Evolutionary conservation across 176 grass and related monocot species (phyloP), one percentile per base, ranked within the genome.

Genomic region (Rhynchospora tenuis): DNA sequence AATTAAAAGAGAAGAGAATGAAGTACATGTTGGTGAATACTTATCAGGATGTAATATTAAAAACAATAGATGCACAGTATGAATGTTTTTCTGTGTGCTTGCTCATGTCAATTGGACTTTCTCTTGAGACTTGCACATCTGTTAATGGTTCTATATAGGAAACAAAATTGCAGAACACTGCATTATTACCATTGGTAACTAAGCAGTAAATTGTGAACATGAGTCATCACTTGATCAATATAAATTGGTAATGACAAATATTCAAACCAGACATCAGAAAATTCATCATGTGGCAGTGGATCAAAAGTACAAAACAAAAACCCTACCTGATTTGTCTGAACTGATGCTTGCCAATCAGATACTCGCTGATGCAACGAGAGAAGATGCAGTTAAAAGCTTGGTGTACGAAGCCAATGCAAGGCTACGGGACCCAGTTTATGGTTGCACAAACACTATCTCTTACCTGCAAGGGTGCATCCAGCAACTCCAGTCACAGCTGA

Each of bases 321-420:
- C 17, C 48, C 50, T 28, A 16, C 24, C 73, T 76, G 54, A 52
- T 29, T 27, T 29, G 48, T 55, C 50, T 5, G 2, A 29, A 55
- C 12, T 16, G 14, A 75, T 76, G 12, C 48, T 6, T 76, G 28
- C 45, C 58, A 45, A 81, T 26, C 44, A 89, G 87, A 54, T 29
- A 44, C 54, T 89, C 50, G 75, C 77, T 20, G 83, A 89, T 52
- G 75, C 20, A 52, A 70, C 33, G 56, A 72, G 76, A 63, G 87
- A 89, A 3, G 87, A 89, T 74, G 87, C 87, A 55, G 83, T 85
- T 43, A 55, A 85, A 60, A 85, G 87, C 57, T 73, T 89, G 87
- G 74, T 89, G 75, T 89, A 85, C 28, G 87, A 89, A 81, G 73
- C 87, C 6, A 80, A 82, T 29, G 83, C 82, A 12, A 85, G 87